phyloP scores from a whole-genome alignment of 768 basidiomycete genomes.

The Agaricus sinodeliciosus region DNA sequence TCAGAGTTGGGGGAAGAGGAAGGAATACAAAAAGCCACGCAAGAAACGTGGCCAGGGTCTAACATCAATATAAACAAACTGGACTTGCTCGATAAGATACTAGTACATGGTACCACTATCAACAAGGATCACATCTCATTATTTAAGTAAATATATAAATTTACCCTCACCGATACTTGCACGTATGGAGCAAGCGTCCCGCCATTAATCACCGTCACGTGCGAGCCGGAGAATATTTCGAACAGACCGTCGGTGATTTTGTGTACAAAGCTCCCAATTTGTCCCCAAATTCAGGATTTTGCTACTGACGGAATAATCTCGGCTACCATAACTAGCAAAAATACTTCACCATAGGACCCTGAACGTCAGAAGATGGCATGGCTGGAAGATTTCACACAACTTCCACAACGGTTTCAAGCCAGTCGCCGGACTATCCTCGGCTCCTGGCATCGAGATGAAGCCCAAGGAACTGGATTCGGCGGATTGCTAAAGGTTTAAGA shows the following conservation, averaged over 20 bases:
- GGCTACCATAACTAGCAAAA: conserved; percentile 17
- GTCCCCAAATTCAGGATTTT: conserved; percentile 16
- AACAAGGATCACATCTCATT: too few relatives aligned
- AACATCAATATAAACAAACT: too few relatives aligned
- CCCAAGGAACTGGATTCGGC: conserved; percentile 36
- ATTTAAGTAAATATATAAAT: too few relatives aligned
- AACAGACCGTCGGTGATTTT: not conserved
- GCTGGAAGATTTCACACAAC: conserved; percentile 18
- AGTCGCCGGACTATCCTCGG: conserved; percentile 45
- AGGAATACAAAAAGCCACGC: too few relatives aligned
- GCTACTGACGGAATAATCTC: conserved; percentile 25
- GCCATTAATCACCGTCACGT: conserved; percentile 11
- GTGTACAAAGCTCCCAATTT: conserved; percentile 9
- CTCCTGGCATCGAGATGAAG: conserved; percentile 21
- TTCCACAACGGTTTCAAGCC: conserved; percentile 15
- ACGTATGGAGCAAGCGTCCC: conserved; percentile 1
- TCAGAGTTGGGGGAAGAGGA: too few relatives aligned
- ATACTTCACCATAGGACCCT: conserved; percentile 15
- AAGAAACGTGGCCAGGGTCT: too few relatives aligned
- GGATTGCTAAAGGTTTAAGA: conserved; percentile 35
- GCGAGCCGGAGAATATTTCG: conserved; percentile 23
- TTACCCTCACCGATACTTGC: too few relatives aligned
- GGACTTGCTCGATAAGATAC: too few relatives aligned
- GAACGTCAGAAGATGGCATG: conserved; percentile 17
- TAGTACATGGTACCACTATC: too few relatives aligned